These are phyloP conservation scores for Penicillium sp. DNA, from an alignment of 2,329 filamentous ascomycete species.

Conservation along the genomic window DNA sequence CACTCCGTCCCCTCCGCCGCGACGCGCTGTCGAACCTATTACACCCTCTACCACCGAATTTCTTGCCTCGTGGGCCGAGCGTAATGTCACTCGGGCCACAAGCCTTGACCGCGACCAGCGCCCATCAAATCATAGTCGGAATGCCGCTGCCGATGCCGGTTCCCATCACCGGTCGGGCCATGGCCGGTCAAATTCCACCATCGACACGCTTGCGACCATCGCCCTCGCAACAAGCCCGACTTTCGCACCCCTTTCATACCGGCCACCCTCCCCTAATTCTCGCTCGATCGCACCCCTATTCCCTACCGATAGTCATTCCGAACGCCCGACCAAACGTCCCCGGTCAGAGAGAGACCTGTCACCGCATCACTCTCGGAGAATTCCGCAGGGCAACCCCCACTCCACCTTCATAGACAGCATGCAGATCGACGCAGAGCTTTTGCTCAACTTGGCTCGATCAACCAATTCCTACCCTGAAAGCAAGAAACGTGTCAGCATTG, in stretches of 20 bases:
- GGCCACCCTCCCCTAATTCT: slow-evolving; percentile 30
- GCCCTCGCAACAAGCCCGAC: slow-evolving; percentile 51
- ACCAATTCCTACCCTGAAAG: slow-evolving; percentile 32
- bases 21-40: slow-evolving; percentile 48
- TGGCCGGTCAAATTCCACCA: slow-evolving; percentile 48
- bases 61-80: slow-evolving; percentile 32
- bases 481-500: slow-evolving; percentile 33
- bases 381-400: slow-evolving; percentile 6
- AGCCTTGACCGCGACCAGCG: slow-evolving; percentile 26
- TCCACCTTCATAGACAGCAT: slow-evolving; percentile 40
- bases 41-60: slow-evolving; percentile 39
- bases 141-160: slow-evolving; percentile 19
- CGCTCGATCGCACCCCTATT: slow-evolving; percentile 28
- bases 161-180: slow-evolving; percentile 38
- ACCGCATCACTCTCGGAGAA: slow-evolving; percentile 34
- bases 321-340: slow-evolving; percentile 60
- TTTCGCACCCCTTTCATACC: slow-evolving; percentile 38
- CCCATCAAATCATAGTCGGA: slow-evolving; percentile 21
- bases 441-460: slow-evolving; percentile 47
- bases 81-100: slow-evolving; percentile 25
- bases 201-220: slow-evolving; percentile 52
- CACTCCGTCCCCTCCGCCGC: slow-evolving; percentile 50
- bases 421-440: slow-evolving; percentile 50
- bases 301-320: slow-evolving; percentile 31
- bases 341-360: slow-evolving; percentile 58